These are phyloP conservation scores for Davidsoniella australis DNA, from an alignment of 2,329 filamentous ascomycete genomes.

Conservation along the genomic window DNA sequence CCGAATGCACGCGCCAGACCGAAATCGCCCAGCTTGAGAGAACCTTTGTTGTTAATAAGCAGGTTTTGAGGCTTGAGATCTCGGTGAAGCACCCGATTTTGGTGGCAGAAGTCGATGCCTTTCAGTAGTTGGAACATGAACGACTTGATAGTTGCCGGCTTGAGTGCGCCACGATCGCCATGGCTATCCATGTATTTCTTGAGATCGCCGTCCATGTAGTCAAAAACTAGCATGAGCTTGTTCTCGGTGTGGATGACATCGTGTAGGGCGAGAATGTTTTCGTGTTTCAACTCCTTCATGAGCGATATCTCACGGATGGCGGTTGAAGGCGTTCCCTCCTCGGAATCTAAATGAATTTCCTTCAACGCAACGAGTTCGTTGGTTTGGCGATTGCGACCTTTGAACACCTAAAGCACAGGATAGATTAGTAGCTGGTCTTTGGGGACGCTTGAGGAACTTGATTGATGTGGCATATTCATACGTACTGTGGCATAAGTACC, in stretches of 20 bases:
- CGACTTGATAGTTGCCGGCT: conserved; percentile 83
- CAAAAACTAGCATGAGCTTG: conserved; percentile 98
- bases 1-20: conserved; percentile 87
- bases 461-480: neutral
- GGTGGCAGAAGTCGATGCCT: conserved; percentile 95
- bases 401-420: conserved; percentile 57
- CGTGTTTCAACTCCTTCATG: conserved; percentile 98
- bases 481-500: conserved; percentile 94
- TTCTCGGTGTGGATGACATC: conserved; percentile 99
- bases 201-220: conserved; percentile 95
- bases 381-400: conserved; percentile 91
- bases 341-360: conserved; percentile 95
- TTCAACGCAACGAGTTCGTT: conserved; percentile 93
- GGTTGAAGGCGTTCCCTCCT: conserved; percentile 93
- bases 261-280: conserved; percentile 92
- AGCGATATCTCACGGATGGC: conserved; percentile 96
- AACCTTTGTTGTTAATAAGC: conserved; percentile 79
- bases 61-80: conserved; percentile 95
- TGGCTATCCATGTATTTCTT: conserved; percentile 98
- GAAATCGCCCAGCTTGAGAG: conserved; percentile 87
- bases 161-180: conserved; percentile 75
- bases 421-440: neutral
- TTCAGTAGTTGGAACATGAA: conserved; percentile 97
- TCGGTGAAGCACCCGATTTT: conserved; percentile 87
- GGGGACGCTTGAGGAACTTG: neutral